Percentiles rank a stretch among this genome's conserved stretches.
Conservation (phyloP, 148 eudicot genomes). For the Diospyros lotus region DNA sequence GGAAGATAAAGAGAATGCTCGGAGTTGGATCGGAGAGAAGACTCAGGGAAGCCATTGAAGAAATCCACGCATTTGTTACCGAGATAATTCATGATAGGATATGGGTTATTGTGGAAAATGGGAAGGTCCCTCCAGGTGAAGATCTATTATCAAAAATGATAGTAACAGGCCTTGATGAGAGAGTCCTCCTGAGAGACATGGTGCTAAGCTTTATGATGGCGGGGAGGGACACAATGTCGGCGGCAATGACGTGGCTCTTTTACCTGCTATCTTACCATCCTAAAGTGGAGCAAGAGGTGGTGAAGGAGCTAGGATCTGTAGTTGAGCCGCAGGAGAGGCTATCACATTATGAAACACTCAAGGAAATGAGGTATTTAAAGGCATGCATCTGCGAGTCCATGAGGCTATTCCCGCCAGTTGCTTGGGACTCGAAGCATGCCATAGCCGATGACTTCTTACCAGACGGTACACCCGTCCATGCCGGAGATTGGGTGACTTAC, state of each 20-base stretch:
- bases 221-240: conserved; percentile 34
- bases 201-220: conserved; percentile 32
- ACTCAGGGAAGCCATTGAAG: conserved; percentile 32
- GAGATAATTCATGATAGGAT: conserved; percentile 30
- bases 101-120: conserved; percentile 8
- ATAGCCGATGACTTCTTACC: conserved; percentile 22
- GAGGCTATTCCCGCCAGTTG: conserved; percentile 35
- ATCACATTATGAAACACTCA: conserved; percentile 4
- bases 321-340: conserved; percentile 3
- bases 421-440: conserved; percentile 36
- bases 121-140: not conserved
- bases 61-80: conserved; percentile 26
- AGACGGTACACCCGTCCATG: conserved; percentile 27
- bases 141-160: conserved; percentile 26
- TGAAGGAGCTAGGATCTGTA: conserved; percentile 12
- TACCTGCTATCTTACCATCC: conserved; percentile 14
- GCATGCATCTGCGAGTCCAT: conserved; percentile 30
- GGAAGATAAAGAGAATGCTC: conserved; percentile 42
- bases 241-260: conserved; percentile 38
- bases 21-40: conserved; percentile 45
- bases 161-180: conserved; percentile 17
- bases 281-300: conserved; percentile 19
- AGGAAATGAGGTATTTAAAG: conserved; percentile 23
- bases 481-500: conserved; percentile 32
- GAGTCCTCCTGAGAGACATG: conserved; percentile 29